phyloP scores from a whole-genome alignment of 2,329 filamentous ascomycete genomes.

The Colletotrichum higginsianum region DNA sequence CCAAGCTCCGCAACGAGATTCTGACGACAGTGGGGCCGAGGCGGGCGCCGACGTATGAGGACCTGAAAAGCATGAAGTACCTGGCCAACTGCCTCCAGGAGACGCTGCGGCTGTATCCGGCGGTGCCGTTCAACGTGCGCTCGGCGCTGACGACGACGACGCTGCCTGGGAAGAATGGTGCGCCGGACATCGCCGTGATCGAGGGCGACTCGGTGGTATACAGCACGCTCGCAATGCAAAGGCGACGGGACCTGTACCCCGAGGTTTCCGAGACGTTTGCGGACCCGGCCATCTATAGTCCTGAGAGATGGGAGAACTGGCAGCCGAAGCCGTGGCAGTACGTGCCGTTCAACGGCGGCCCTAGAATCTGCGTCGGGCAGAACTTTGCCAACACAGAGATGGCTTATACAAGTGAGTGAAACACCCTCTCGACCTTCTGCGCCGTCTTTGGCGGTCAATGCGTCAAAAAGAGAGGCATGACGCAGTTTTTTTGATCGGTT shows the following conservation, averaged over 20 bases:
- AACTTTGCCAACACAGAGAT: constrained; percentile 73
- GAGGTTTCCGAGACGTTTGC: constrained; percentile 55
- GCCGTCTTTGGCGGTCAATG: constrained; percentile 42
- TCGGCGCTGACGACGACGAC: constrained; percentile 80
- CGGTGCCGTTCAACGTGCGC: constrained; percentile 85
- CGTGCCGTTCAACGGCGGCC: constrained; percentile 55
- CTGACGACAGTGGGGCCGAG: constrained; percentile 64
- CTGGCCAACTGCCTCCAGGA: constrained; percentile 82
- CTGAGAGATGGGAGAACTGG: constrained; percentile 67
- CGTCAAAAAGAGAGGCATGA: not conserved
- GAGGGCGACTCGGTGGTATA: constrained; percentile 64
- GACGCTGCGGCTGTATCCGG: constrained; percentile 82
- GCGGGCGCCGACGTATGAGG: constrained; percentile 46
- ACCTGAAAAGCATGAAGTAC: constrained; percentile 77
- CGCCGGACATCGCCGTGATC: constrained; percentile 59
- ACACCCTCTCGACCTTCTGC: no score
- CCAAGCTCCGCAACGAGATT: constrained; percentile 59
- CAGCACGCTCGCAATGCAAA: constrained; percentile 67
- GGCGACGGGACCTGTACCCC: constrained; percentile 64
- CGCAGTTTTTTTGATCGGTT: not conserved
- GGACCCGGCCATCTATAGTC: constrained; percentile 59
- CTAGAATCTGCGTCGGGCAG: constrained; percentile 65
- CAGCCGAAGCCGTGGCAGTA: constrained; percentile 68
- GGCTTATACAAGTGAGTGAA: constrained; percentile 60
- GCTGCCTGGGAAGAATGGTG: constrained; percentile 65